Base-by-base conservation (phyloP, 257 asterid genomes). In the Przewalskia tangutica region DNA sequence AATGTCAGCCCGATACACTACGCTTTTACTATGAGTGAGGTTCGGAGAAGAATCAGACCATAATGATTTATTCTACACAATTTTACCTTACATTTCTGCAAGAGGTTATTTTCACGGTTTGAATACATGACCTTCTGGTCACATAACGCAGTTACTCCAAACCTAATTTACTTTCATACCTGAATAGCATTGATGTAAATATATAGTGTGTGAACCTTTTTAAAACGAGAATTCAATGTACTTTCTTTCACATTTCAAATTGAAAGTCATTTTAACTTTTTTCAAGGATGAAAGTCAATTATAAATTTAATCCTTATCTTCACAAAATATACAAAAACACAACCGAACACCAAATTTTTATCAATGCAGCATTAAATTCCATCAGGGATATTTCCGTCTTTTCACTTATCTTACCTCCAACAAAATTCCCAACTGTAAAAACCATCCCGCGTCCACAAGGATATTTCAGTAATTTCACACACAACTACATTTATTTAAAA, bases 401-500 rank as follows among this genome's bases (percentile, higher is more conserved):
- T 84, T 53, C 67, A 46, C 50, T 27, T 27, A 40, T 23, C 23
- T 27, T 7, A 8, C 4, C 12, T 23, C 18, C 63, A 23, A 1
- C 32, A 55, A 54, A 66, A 54, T 81, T 44, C 77, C 80, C 83
- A 79, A 79, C 82, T 16, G n/a, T 42, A 59, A 4, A 79, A 59
- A 59, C 77, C 34, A 36, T 38, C 42, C 42, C 42, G 42, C 32
- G 32, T 8, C 13, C 2, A 20, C 6, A 65, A 44, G 82, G 84
- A 36, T 76, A 34, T 65, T 75, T n/a, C 6, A 0, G 85, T 83
- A 81, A 65, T 70, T 83, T 73, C 70, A 62, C 8, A 0, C 17
- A 59, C 27, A 75, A 13, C 16, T 14, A 42, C 80, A 38, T 23
- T 67, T 92, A 82, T 90, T 91, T 94, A 92, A 94, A 92, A 84